Percentiles rank a stretch among this genome's conserved stretches.
Evolutionary conservation across 2,329 filamentous ascomycete species (phyloP).

Genomic region (Ciborinia camelliae): DNA sequence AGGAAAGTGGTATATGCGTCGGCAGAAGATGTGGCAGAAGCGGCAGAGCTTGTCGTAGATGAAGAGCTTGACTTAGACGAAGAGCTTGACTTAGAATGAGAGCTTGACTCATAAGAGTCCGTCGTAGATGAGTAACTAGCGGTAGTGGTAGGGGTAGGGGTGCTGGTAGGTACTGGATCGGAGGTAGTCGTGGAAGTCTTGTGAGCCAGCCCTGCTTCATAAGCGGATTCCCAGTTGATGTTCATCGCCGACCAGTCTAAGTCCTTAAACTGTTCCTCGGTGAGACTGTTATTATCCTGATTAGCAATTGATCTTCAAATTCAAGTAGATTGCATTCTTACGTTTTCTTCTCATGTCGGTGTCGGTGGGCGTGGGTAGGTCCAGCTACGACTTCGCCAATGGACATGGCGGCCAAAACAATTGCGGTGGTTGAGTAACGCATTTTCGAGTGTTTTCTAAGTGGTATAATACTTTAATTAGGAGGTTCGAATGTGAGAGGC

Average conservation of each 20-base stretch:
- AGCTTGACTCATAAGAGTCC: conserved; percentile 12
- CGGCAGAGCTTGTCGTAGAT: conserved; percentile 3
- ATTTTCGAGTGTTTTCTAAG: conserved; percentile 27
- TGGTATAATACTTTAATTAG: conserved; percentile 18
- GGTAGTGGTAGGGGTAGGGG: neutral
- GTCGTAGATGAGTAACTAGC: neutral
- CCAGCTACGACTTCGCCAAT: conserved; percentile 35
- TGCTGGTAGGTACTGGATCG: conserved; percentile 7
- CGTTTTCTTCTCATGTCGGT: conserved; percentile 37
- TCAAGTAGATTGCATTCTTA: conserved; percentile 23
- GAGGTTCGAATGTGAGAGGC: conserved; percentile 23
- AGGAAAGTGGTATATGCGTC: conserved; percentile 4
- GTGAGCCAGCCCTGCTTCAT: conserved; percentile 24
- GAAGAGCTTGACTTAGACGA: neutral
- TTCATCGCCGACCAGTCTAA: conserved; percentile 33
- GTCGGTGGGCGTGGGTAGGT: conserved; percentile 34
- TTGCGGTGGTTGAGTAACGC: conserved; percentile 34
- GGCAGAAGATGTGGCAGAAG: neutral
- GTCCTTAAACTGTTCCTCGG: conserved; percentile 26
- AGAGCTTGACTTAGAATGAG: neutral
- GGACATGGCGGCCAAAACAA: conserved; percentile 34
- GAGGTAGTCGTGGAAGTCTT: conserved; percentile 19
- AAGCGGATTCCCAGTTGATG: conserved; percentile 34
- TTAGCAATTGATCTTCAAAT: conserved; percentile 18
- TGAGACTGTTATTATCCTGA: neutral